Evolutionary conservation across 352 stramenopile species (phyloP), one percentile per base, ranked within the genome.

Genomic region (Phytopythium ostracodes): DNA sequence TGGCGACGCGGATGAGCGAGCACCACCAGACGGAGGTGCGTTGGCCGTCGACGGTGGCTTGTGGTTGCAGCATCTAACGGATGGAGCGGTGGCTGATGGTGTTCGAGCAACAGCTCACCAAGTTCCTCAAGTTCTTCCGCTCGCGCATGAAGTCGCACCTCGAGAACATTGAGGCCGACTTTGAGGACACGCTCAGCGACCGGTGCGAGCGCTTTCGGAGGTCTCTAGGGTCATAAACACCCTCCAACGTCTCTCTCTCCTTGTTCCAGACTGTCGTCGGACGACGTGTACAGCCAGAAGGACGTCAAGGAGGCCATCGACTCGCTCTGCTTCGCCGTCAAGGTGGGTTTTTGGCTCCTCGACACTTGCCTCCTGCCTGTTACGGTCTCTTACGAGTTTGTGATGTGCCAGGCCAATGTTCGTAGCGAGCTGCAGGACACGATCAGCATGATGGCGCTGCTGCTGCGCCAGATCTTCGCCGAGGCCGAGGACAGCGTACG

Each of bases 71-170:
- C 59, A 65, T 25, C 42, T 65, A 36, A 46, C 42, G 44, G 17
- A 12, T 35, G 47, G 18, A 4, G 4, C 27, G 27, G 17, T 63
- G 44, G n/a, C 27, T 46, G n/a, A 50, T 27, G n/a, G 12, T 33
- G 14, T 10, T n/a, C 33, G 33, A 14, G 33, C 33, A 38, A 31
- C 57, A 92, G 84, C 68, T 93, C 61, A 53, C 69, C 67, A 89
- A 87, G 68, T 92, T 94, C 61, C 83, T 94, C 72, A 91, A 92
- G 76, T 92, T 94, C 67, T 94, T 94, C 63, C 84, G 82, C 33
- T 84, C 81, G 68, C 82, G 84, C 8, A 61, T 92, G 31, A 83
- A 78, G 49, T 87, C 77, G 33, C 84, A 94, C 53, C 59, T 94
- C 17, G 81, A 92, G 69, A 92, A 88, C 60, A 81, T 94, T 53